phyloP scores from a whole-genome alignment of 495 filamentous ascomycete species.

The Parmelia sp. region DNA sequence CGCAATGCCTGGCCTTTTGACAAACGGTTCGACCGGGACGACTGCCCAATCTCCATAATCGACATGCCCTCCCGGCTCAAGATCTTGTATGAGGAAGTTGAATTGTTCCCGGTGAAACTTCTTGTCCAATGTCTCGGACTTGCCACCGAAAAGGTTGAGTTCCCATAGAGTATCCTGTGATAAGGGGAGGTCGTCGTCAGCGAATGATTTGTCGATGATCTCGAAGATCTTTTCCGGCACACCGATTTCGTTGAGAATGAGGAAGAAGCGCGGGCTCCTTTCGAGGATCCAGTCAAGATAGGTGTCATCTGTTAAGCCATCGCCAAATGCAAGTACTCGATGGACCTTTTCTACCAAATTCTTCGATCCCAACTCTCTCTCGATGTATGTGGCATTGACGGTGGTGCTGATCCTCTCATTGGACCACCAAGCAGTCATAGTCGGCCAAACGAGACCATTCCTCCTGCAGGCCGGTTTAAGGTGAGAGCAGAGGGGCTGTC shows the following conservation, averaged over 20 bases:
- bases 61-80: constrained; percentile 63
- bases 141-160: constrained; percentile 54
- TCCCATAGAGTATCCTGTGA: constrained; percentile 62
- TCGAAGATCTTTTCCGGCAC: constrained; percentile 81
- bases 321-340: constrained; percentile 70
- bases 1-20: constrained; percentile 49
- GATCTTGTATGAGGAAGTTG: constrained; percentile 65
- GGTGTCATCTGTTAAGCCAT: constrained; percentile 79
- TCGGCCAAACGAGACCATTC: constrained; percentile 17
- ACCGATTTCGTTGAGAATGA: constrained; percentile 73
- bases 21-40: constrained; percentile 62
- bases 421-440: constrained; percentile 61
- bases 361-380: constrained; percentile 41
- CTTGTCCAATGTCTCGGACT: constrained; percentile 57
- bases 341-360: constrained; percentile 63
- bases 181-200: constrained; percentile 83
- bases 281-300: constrained; percentile 90
- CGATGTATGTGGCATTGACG: constrained; percentile 63
- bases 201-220: constrained; percentile 77
- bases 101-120: constrained; percentile 80
- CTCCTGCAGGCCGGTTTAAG: constrained; percentile 6
- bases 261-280: constrained; percentile 70
- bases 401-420: constrained; percentile 67
- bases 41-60: constrained; percentile 72
- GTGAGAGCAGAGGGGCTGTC: neutral